Evolutionary conservation across 140 eudicot genomes (phyloP).

Genomic region (Erigeron philadelphicus): DNA sequence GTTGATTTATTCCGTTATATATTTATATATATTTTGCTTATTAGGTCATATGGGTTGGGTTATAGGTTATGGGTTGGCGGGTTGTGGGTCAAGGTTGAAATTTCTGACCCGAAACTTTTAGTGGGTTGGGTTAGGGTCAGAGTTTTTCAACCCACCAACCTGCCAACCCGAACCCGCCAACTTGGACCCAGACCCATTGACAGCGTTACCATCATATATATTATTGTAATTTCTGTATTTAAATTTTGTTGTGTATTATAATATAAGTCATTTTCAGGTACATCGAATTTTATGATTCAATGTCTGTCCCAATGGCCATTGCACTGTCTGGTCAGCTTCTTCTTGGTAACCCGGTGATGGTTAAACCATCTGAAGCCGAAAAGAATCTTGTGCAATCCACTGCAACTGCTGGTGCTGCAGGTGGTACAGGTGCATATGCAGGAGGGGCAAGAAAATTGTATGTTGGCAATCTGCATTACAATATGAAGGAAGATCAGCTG

Average conservation of each 20-base stretch:
- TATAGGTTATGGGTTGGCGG: too few species aligned
- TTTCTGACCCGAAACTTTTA: too few species aligned
- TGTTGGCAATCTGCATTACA: constrained; percentile 91
- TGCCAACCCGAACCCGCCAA: too few species aligned
- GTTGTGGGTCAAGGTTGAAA: too few species aligned
- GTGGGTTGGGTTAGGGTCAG: too few species aligned
- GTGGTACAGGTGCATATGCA: constrained; percentile 56
- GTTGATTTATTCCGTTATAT: too few species aligned
- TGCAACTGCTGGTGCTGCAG: constrained; percentile 59
- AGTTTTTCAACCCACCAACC: too few species aligned
- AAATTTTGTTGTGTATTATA: constrained; percentile 1
- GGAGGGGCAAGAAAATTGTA: constrained; percentile 82
- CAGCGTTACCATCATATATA: neutral
- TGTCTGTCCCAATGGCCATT: constrained; percentile 99
- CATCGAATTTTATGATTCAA: constrained; percentile 82
- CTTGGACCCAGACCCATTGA: too few species aligned
- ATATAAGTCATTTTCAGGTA: constrained; percentile 46
- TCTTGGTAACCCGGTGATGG: constrained; percentile 93
- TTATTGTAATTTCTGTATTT: neutral
- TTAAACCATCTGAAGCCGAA: constrained; percentile 97
- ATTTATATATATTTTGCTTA: too few species aligned
- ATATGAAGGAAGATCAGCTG: constrained; percentile 84
- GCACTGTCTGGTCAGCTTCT: constrained; percentile 94
- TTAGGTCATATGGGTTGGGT: too few species aligned
- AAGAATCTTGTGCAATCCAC: constrained; percentile 92